Evolutionary conservation across 1,284 basidiomycete species (phyloP), one percentile per base, ranked within the genome.

Genomic region (Tilletia setariae): DNA sequence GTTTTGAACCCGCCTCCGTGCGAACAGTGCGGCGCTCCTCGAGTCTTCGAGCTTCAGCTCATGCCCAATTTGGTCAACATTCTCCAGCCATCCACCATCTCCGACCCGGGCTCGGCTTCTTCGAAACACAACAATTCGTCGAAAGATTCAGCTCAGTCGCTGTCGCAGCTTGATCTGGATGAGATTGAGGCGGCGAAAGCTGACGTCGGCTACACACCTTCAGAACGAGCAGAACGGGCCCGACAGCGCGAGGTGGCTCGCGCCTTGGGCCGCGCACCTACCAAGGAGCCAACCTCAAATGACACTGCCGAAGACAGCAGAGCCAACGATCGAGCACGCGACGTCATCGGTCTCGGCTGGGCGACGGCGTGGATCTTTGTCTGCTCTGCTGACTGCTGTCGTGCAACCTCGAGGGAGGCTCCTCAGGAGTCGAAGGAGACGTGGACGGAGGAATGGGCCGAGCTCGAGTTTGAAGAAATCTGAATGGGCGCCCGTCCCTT

Each of bases 1-100:
- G 16, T 30, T 8, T 11, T 61, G 35, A 65, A 44, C 19, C 71
- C 80, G 2, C 77, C 78, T 1, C 68, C 74, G 6, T 82, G 80
- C 42, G 64, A 67, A 1, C 47, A 61, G 0, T 82, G 80, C 65
- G 78, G 79, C 9, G 68, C 67, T 1, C 67, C 70, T 23, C 67
- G 80, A 30, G 71, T 75, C 3, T 82, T 81, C 51, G 80, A 82
- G 68, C 69, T 77, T n/a, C 80, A 82, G 68, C 77, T 82, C 53
- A 82, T 82, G 80, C 80, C 80, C 2, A 80, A 81, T 46, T 66
- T 82, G 2, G 77, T 79, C 56, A 80, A 82, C 67, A 63, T 77
- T 19, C 70, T 82, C 19, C 72, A 72, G 2, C 67, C 72, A 2
- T 67, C 75, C 1, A 44, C 65, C 19, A 69, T 81, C 47, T 61